Conservation (phyloP, 1,284 basidiomycete genomes). For the Cutaneotrichosporon curvatum region DNA sequence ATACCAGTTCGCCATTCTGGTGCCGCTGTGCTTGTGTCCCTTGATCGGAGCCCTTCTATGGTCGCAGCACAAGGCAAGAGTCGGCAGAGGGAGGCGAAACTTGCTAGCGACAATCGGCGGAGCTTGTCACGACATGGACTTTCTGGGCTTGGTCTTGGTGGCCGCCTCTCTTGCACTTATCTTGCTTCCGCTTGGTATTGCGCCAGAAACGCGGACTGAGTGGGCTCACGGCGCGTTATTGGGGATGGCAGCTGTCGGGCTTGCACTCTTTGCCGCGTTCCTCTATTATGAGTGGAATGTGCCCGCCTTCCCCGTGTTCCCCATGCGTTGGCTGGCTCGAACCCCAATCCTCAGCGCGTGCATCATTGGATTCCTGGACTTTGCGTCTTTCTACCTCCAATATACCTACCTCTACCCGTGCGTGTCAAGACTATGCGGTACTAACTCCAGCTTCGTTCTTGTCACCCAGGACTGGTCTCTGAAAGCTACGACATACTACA, state of each 20-base stretch:
- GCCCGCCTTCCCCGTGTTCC: constrained; percentile 48
- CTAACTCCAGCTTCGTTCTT: constrained; percentile 24
- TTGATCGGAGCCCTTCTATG: constrained; percentile 42
- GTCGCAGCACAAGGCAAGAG: constrained; percentile 31
- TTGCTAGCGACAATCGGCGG: neutral
- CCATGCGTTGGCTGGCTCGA: constrained; percentile 55
- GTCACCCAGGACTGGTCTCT: constrained; percentile 39
- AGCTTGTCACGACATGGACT: constrained; percentile 36
- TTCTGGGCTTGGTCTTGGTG: constrained; percentile 60
- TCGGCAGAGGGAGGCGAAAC: neutral
- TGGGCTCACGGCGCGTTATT: constrained; percentile 22
- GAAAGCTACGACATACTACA: constrained; percentile 38
- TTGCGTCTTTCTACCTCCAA: constrained; percentile 53
- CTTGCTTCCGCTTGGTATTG: constrained; percentile 61
- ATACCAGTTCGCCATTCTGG: constrained; percentile 17
- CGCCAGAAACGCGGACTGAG: constrained; percentile 25
- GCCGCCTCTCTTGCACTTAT: constrained; percentile 58
- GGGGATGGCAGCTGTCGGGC: constrained; percentile 20
- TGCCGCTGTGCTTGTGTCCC: constrained; percentile 41
- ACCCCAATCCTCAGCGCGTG: constrained; percentile 57
- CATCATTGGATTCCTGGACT: constrained; percentile 64
- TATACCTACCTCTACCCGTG: constrained; percentile 39
- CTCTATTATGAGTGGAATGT: constrained; percentile 47
- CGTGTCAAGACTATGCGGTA: neutral
- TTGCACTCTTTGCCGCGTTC: constrained; percentile 46